Evolutionary conservation across 1,139 yeast genomes (phyloP).

Genomic region (Saccharomyces hybrid): DNA sequence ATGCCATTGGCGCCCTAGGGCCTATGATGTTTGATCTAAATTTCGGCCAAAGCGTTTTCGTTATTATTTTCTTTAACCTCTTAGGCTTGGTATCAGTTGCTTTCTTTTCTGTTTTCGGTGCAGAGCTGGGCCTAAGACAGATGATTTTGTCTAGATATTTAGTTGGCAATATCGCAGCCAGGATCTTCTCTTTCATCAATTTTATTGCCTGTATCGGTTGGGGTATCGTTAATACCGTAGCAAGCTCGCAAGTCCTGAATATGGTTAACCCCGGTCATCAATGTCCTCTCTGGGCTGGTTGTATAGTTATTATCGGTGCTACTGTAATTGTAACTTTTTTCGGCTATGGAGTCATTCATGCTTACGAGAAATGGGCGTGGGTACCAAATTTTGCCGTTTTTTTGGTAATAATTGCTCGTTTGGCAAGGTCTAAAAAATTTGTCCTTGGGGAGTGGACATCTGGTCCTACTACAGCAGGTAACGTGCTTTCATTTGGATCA

Average conservation of each 20-base stretch:
- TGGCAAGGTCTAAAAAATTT: slow-evolving; percentile 60
- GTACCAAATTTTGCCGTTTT: slow-evolving; percentile 69
- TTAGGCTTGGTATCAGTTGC: slow-evolving; percentile 77
- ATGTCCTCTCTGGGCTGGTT: slow-evolving; percentile 89
- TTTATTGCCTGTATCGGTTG: slow-evolving; percentile 88
- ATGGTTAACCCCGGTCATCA: slow-evolving; percentile 52
- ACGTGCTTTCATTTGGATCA: slow-evolving; percentile 77
- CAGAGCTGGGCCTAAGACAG: slow-evolving; percentile 80
- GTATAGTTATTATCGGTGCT: slow-evolving; percentile 59
- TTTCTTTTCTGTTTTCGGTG: slow-evolving; percentile 75
- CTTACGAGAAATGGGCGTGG: slow-evolving; percentile 84
- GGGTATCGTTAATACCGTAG: slow-evolving; percentile 91
- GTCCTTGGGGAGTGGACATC: slow-evolving; percentile 34
- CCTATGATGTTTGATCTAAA: slow-evolving; percentile 41
- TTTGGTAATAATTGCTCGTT: slow-evolving; percentile 68
- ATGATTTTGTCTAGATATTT: slow-evolving; percentile 74
- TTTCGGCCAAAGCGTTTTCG: slow-evolving; percentile 58
- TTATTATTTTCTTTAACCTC: slow-evolving; percentile 62
- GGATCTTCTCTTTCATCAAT: slow-evolving; percentile 72
- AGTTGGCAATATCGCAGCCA: slow-evolving; percentile 66
- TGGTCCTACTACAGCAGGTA: slow-evolving; percentile 62
- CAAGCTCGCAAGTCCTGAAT: slow-evolving; percentile 76
- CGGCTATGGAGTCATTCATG: slow-evolving; percentile 77
- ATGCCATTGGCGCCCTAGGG: slow-evolving; percentile 76
- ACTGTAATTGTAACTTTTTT: slow-evolving; percentile 75